Conservation (phyloP, 257 asterid genomes). For the Scutellaria galericulata region DNA sequence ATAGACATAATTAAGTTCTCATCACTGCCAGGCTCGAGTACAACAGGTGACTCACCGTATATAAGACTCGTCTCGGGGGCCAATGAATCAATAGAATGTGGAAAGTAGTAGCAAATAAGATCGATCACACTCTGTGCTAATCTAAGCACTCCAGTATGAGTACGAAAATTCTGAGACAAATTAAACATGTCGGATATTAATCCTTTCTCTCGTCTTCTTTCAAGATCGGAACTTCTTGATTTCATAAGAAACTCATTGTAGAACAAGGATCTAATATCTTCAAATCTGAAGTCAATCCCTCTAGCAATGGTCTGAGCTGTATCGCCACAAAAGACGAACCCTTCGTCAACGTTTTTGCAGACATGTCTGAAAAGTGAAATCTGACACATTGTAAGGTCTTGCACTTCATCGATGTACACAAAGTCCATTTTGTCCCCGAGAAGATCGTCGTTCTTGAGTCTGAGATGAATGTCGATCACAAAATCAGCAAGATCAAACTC, state of each 20-base stretch:
- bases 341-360: conserved; percentile 64
- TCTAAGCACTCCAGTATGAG: conserved; percentile 69
- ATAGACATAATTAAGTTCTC: conserved; percentile 58
- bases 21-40: conserved; percentile 57
- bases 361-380: conserved; percentile 59
- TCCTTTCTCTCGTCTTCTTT: conserved; percentile 51
- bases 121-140: conserved; percentile 70
- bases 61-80: conserved; percentile 64
- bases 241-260: conserved; percentile 56
- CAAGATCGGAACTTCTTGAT: conserved; percentile 25
- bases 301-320: conserved; percentile 76
- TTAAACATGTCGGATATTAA: conserved; percentile 48
- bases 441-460: conserved; percentile 44
- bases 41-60: conserved; percentile 68
- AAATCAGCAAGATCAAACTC: conserved; percentile 76
- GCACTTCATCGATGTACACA: conserved; percentile 78
- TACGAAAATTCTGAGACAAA: conserved; percentile 66
- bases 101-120: conserved; percentile 58
- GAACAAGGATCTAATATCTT: conserved; percentile 66
- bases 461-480: conserved; percentile 57
- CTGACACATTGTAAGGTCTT: conserved; percentile 68
- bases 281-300: conserved; percentile 69
- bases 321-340: conserved; percentile 69
- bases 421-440: conserved; percentile 69
- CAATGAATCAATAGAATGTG: conserved; percentile 55